Conservation (phyloP, 306 rosid species). For the Malus sylvestris region DNA sequence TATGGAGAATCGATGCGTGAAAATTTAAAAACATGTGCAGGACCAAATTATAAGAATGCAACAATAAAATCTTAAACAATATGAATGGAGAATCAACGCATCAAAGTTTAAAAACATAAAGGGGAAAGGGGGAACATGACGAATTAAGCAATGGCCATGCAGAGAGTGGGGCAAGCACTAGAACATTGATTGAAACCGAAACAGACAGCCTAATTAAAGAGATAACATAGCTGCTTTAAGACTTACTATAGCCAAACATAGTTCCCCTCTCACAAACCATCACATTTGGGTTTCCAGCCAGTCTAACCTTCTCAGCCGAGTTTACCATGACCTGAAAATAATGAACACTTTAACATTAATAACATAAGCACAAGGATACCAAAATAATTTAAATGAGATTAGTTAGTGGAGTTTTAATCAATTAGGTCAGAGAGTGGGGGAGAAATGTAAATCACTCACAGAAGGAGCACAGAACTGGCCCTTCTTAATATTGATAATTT, state of each 20-base stretch:
- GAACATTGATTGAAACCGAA: slow-evolving; percentile 9
- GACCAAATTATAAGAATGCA: neutral
- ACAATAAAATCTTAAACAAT: neutral
- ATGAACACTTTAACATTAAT: slow-evolving; percentile 13
- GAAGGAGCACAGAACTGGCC: slow-evolving; percentile 99
- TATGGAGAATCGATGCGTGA: neutral
- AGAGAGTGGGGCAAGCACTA: slow-evolving; percentile 2
- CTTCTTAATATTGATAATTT: slow-evolving; percentile 79
- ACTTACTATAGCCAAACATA: slow-evolving; percentile 99
- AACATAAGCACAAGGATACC: neutral
- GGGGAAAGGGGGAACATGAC: neutral
- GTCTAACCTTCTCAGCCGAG: slow-evolving; percentile 84
- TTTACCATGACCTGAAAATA: slow-evolving; percentile 66
- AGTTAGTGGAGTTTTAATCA: neutral
- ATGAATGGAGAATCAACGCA: neutral
- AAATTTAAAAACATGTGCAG: neutral
- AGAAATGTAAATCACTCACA: slow-evolving; percentile 42
- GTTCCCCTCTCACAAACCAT: slow-evolving; percentile 99
- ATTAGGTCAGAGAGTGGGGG: neutral
- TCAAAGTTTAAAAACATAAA: neutral
- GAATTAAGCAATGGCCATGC: neutral
- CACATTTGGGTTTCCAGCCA: slow-evolving; percentile 92
- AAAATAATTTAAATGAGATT: neutral
- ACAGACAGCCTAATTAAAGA: neutral
- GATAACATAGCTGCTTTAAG: slow-evolving; percentile 13